Conservation (phyloP, 176 grass and related monocot genomes). For the Oryza coarctata region DNA sequence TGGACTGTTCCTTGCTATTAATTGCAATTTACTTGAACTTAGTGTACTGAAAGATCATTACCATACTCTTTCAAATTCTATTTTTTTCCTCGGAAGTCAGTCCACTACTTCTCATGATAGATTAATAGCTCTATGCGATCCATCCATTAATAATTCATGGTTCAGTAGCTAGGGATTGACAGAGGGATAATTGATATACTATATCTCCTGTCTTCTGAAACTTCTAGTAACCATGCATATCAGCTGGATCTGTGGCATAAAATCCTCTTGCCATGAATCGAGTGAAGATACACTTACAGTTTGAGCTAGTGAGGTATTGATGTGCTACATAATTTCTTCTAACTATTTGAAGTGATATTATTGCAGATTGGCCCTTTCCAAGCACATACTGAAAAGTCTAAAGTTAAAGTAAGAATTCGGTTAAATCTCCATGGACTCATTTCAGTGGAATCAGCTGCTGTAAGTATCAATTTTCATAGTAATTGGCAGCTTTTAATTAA, state of each 20-base stretch:
- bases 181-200: background rate
- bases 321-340: constrained; percentile 8
- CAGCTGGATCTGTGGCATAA: background rate
- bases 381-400: constrained; percentile 54
- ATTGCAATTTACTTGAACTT: background rate
- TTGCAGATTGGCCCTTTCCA: constrained; percentile 93
- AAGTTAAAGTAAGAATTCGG: constrained; percentile 80
- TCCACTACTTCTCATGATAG: background rate
- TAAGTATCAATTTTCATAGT: constrained; percentile 51
- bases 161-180: background rate
- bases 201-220: background rate
- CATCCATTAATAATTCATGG: background rate
- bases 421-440: constrained; percentile 95
- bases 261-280: background rate
- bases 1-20: background rate
- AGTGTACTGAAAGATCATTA: background rate
- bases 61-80: background rate
- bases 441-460: constrained; percentile 79
- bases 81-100: background rate
- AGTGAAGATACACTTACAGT: constrained; percentile 21
- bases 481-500: constrained; percentile 13
- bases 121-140: background rate
- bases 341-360: constrained; percentile 16
- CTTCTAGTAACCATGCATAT: background rate
- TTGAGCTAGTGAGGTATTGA: constrained; percentile 4